Evolutionary conservation across 2,329 filamentous ascomycete genomes (phyloP).

Genomic region (Herpotrichia juniperi): DNA sequence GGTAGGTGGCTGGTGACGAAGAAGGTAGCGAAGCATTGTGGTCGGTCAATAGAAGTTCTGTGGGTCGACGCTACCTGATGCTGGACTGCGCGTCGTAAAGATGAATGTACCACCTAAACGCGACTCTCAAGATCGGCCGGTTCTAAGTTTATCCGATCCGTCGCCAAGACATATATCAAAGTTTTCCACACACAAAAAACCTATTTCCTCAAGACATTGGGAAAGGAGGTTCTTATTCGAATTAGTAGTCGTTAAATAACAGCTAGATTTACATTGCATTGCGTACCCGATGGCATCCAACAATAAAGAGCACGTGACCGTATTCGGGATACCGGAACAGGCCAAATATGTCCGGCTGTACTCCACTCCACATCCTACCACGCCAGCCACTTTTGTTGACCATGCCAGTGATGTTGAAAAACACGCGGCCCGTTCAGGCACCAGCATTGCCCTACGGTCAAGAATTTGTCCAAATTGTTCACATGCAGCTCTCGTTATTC

Average conservation of each 20-base stretch:
- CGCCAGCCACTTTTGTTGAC: constrained; percentile 1
- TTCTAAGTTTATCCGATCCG: too few species aligned
- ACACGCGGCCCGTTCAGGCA: constrained; percentile 7
- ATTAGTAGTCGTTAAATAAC: too few species aligned
- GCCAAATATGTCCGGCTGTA: background rate
- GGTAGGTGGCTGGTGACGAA: background rate
- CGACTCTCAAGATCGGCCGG: too few species aligned
- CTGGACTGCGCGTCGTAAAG: background rate
- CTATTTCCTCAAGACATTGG: too few species aligned
- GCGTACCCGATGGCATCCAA: too few species aligned
- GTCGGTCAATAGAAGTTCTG: background rate
- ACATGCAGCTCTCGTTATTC: constrained; percentile 7
- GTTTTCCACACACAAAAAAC: too few species aligned
- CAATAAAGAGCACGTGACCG: background rate
- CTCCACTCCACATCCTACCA: background rate
- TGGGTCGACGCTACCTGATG: background rate
- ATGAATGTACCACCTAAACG: too few species aligned
- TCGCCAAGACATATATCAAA: too few species aligned
- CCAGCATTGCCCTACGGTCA: background rate
- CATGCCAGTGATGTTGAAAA: constrained; percentile 1
- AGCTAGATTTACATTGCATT: too few species aligned
- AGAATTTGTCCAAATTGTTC: constrained; percentile 1
- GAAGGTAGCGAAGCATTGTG: background rate
- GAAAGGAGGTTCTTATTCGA: too few species aligned
- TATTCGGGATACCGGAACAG: constrained; percentile 3